Evolutionary conservation across 2,329 filamentous ascomycete species (phyloP).

Genomic region (Massarina eburnea): DNA sequence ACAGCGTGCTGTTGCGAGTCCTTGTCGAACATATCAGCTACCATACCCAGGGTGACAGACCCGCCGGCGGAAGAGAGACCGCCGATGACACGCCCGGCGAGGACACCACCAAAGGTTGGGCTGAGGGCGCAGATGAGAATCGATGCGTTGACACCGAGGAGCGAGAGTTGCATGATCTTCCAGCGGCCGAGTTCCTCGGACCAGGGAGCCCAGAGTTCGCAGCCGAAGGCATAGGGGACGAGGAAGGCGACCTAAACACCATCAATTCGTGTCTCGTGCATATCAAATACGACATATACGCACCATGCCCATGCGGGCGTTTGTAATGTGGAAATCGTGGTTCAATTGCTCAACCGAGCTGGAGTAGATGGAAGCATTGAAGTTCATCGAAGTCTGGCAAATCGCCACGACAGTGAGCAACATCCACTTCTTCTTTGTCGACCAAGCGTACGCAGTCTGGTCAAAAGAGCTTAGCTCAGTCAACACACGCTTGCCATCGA

Average conservation of each 20-base stretch:
- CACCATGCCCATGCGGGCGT: constrained; percentile 62
- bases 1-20: constrained; percentile 47
- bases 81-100: constrained; percentile 56
- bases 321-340: constrained; percentile 64
- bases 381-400: constrained; percentile 56
- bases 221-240: constrained; percentile 78
- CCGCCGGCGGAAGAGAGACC: constrained; percentile 59
- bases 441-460: constrained; percentile 49
- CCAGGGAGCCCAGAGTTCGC: constrained; percentile 80
- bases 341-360: constrained; percentile 55
- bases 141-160: constrained; percentile 75
- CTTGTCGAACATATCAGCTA: constrained; percentile 55
- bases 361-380: constrained; percentile 59
- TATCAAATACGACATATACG: too few species aligned
- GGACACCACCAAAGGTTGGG: constrained; percentile 66
- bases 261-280: too few species aligned
- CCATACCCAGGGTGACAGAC: constrained; percentile 64
- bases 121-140: constrained; percentile 64
- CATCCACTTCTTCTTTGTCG: constrained; percentile 55
- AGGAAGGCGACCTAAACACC: too few species aligned
- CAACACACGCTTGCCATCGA: constrained; percentile 5
- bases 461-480: constrained; percentile 1
- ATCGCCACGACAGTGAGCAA: constrained; percentile 56
- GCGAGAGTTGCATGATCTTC: constrained; percentile 70
- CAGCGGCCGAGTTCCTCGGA: constrained; percentile 78